Conservation (phyloP, 148 eudicot species). For the Euryodendron excelsum region DNA sequence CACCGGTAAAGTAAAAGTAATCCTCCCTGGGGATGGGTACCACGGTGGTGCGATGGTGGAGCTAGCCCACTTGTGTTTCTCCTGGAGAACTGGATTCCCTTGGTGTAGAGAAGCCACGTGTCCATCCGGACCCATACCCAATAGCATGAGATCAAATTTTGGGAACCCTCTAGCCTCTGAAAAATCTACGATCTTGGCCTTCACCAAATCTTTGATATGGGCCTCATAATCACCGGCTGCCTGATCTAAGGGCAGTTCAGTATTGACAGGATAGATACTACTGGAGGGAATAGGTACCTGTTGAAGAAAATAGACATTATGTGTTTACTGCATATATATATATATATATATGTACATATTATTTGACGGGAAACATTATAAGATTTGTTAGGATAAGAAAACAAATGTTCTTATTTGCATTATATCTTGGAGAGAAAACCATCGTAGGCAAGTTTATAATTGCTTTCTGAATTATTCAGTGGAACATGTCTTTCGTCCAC, state of each 20-base stretch:
- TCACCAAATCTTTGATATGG: constrained; percentile 43
- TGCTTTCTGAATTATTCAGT: neutral
- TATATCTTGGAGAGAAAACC: too few relatives aligned
- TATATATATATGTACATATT: too few relatives aligned
- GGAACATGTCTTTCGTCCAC: neutral
- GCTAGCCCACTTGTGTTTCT: constrained; percentile 53
- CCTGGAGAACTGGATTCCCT: constrained; percentile 44
- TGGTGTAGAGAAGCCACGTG: too few relatives aligned
- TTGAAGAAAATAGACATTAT: too few relatives aligned
- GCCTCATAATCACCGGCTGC: constrained; percentile 74
- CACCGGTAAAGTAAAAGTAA: constrained; percentile 70
- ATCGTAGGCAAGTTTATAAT: too few relatives aligned
- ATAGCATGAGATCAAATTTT: constrained; percentile 61
- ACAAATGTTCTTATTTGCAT: too few relatives aligned
- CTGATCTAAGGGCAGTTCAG: constrained; percentile 43
- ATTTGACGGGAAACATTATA: too few relatives aligned
- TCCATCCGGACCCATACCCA: constrained; percentile 84
- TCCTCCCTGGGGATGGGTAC: constrained; percentile 64
- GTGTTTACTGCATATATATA: too few relatives aligned
- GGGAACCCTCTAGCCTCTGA: constrained; percentile 57
- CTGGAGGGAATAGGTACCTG: constrained; percentile 51
- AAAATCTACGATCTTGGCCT: constrained; percentile 28
- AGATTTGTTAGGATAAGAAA: too few relatives aligned
- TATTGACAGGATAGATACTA: constrained; percentile 55
- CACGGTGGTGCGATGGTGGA: constrained; percentile 68